These are phyloP conservation scores for Drechmeria coniospora DNA, from an alignment of 2,329 filamentous ascomycete genomes.

Conservation along the genomic window DNA sequence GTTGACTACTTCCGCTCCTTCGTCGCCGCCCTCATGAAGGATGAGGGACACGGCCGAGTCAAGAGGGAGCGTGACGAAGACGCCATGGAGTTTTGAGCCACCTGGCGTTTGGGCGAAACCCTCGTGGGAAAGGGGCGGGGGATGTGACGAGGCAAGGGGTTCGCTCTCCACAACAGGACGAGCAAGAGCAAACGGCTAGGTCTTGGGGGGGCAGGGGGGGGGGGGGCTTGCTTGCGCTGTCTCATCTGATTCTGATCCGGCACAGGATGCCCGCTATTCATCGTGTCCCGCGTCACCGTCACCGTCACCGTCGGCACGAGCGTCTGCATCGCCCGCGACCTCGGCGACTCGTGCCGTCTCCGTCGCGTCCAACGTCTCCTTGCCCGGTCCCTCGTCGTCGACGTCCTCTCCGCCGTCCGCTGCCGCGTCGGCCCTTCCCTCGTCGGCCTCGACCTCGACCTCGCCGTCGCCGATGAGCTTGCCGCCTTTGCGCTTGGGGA, in stretches of 20 bases:
- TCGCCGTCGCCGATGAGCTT: constrained; percentile 34
- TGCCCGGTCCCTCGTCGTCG: constrained; percentile 2
- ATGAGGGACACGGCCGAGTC: constrained; percentile 42
- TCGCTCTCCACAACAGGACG: too few relatives aligned
- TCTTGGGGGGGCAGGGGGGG: too few relatives aligned
- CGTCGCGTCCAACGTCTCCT: constrained; percentile 2
- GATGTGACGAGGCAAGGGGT: too few relatives aligned
- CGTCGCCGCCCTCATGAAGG: constrained; percentile 63
- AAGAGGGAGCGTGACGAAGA: constrained; percentile 41
- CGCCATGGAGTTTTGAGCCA: constrained; percentile 35
- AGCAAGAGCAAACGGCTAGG: too few relatives aligned
- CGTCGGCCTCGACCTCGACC: constrained; percentile 9
- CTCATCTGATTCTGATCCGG: too few relatives aligned
- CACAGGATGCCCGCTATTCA: too few relatives aligned
- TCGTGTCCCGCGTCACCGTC: too few relatives aligned
- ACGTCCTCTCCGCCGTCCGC: constrained; percentile 14
- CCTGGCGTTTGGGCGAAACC: too few relatives aligned
- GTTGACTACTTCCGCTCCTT: constrained; percentile 79
- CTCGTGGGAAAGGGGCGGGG: too few relatives aligned
- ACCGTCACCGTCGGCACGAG: too few relatives aligned
- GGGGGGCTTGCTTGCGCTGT: too few relatives aligned
- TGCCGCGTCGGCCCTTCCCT: constrained; percentile 12
- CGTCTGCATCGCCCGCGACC: neutral
- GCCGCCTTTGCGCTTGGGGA: constrained; percentile 81
- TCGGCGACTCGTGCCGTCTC: constrained; percentile 2